These are phyloP conservation scores for Helichrysum umbraculigerum DNA, from an alignment of 129 eudicot genomes.

Conservation along the genomic window DNA sequence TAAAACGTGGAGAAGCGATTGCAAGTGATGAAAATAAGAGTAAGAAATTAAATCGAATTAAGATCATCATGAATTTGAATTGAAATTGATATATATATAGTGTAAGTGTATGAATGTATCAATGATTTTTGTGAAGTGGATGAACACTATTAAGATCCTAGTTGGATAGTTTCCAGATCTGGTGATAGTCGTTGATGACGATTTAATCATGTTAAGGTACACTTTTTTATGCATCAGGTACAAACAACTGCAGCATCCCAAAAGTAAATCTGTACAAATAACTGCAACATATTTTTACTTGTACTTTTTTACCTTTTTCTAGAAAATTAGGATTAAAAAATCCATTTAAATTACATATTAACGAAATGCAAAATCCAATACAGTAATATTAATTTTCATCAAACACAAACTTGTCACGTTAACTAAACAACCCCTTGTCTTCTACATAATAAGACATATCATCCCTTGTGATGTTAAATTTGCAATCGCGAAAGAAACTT, in stretches of 20 bases:
- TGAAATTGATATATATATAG: not conserved
- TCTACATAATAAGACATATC: too few species aligned
- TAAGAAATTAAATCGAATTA: slow-evolving; percentile 25
- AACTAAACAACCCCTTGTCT: too few species aligned
- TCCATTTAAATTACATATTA: too few species aligned
- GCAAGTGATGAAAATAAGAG: slow-evolving; percentile 29
- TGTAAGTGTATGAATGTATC: not conserved
- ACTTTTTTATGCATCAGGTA: not conserved
- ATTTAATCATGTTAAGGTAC: not conserved
- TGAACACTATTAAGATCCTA: slow-evolving; percentile 5
- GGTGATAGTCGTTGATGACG: slow-evolving; percentile 12
- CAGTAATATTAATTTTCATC: too few species aligned
- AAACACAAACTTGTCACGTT: too few species aligned
- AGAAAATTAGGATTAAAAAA: too few species aligned
- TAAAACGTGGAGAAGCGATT: slow-evolving; percentile 43
- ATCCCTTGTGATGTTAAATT: too few species aligned
- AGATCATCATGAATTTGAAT: slow-evolving; percentile 20
- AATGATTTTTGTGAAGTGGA: slow-evolving; percentile 14
- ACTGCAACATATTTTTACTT: too few species aligned
- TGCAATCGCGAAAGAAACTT: too few species aligned
- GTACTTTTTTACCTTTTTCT: too few species aligned
- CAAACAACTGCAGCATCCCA: not conserved
- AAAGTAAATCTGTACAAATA: too few species aligned
- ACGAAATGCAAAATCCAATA: too few species aligned
- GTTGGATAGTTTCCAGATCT: slow-evolving; percentile 31